Evolutionary conservation across 345 rosid species (phyloP), one percentile per base, ranked within the genome.

Genomic region (Eucalyptus melliodora): DNA sequence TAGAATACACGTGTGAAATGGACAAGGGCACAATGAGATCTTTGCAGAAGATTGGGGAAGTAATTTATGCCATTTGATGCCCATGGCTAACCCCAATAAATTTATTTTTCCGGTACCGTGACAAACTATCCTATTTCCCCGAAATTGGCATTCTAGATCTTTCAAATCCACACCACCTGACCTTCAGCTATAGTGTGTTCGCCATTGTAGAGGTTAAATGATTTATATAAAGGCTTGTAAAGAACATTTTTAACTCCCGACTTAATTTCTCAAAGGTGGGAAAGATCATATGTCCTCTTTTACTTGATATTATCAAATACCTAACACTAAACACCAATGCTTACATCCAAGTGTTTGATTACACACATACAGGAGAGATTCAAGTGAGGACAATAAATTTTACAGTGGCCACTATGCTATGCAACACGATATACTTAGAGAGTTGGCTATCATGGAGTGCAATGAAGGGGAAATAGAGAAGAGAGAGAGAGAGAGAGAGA

Each of bases 371-470:
- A 94, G 97, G 94, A 89, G 50, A 89, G 91, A 89, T 90, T 87
- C 81, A 65, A 86, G 65, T 87, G 94, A 92, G 7, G 91, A 37
- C 59, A 94, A 92, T 50, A 90, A 90, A 62, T 89, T 50, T 89
- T 94, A 88, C 86, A 90, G 87, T 13, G 90, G 92, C 86, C 92
- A 92, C 49, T 93, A 93, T 87, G 92, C 91, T 50, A 92, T 86
- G 87, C 96, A 93, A 80, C 96, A 94, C 51, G 94, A 90, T 89
- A 92, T 92, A 86, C 93, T 91, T 5, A 93, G 95, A 88, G 94
- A 96, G 86, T 91, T 93, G 16, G 92, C 91, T 87, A 89, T 92
- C 88, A 51, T 88, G 87, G 87, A 87, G 83, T 91, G 94, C 89
- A 50, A 15, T 27, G 88, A 80, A 15, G 93, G 89, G 42, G 77